These are phyloP conservation scores for Ulota crispa DNA, from an alignment of 225 moss, liverwort and hornwort genomes.

Conservation along the genomic window DNA sequence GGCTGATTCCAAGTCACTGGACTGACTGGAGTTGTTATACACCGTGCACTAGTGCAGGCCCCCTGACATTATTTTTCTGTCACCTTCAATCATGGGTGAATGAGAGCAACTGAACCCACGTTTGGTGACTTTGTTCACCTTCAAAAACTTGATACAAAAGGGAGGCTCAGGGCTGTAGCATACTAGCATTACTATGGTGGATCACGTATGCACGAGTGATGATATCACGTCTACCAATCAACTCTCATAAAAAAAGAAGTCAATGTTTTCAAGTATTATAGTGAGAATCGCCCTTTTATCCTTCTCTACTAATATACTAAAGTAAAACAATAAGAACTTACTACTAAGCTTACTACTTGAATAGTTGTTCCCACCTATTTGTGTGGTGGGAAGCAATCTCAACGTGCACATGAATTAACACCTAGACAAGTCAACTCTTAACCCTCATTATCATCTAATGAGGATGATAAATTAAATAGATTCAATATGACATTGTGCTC, in stretches of 20 bases:
- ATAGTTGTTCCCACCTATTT: not conserved
- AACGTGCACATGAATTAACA: not conserved
- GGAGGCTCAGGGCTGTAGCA: not conserved
- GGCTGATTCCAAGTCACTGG: not conserved
- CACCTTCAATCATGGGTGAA: constrained; percentile 38
- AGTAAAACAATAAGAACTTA: too few species aligned
- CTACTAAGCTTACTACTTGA: too few species aligned
- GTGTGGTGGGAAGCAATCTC: not conserved
- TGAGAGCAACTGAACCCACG: not conserved
- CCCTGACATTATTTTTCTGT: constrained; percentile 35
- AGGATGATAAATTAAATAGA: too few species aligned
- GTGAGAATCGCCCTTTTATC: too few species aligned
- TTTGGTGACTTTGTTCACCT: constrained; percentile 1
- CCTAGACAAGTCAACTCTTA: too few species aligned
- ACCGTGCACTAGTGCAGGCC: too few species aligned
- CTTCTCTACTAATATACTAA: too few species aligned
- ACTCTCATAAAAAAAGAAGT: too few species aligned
- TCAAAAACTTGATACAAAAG: not conserved
- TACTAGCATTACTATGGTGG: not conserved
- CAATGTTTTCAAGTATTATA: too few species aligned
- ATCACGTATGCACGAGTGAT: not conserved
- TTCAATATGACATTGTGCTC: too few species aligned
- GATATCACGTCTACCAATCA: not conserved
- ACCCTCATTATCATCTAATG: too few species aligned
- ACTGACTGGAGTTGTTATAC: not conserved